These are phyloP conservation scores for Anthracocystis setariae DNA, from an alignment of 1,284 basidiomycete species.

Conservation along the genomic window DNA sequence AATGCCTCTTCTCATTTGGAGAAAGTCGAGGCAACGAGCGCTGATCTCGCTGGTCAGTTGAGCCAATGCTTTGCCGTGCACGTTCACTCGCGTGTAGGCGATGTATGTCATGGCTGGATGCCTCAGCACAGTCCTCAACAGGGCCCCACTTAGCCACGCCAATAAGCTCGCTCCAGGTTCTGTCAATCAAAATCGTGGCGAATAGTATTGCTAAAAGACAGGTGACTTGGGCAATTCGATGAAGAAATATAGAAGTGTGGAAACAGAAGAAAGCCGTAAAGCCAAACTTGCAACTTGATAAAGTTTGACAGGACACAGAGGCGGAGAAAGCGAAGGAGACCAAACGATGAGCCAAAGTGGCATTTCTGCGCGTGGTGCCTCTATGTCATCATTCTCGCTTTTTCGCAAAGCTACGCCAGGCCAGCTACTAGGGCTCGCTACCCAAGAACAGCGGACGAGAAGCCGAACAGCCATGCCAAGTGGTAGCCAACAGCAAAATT, in stretches of 20 bases:
- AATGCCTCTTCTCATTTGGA: too few relatives aligned
- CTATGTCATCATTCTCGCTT: too few relatives aligned
- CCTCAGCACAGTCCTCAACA: too few relatives aligned
- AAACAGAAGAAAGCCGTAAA: not conserved
- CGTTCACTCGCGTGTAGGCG: too few relatives aligned
- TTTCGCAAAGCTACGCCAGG: too few relatives aligned
- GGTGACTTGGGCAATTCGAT: constrained; percentile 6
- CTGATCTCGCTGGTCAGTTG: too few relatives aligned
- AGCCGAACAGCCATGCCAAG: not conserved
- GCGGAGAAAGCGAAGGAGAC: not conserved
- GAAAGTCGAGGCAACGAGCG: too few relatives aligned
- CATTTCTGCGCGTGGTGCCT: too few relatives aligned
- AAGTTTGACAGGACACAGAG: not conserved
- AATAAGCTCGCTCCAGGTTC: constrained; percentile 23
- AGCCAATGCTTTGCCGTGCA: too few relatives aligned
- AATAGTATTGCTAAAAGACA: constrained; percentile 20
- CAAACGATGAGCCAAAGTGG: constrained; percentile 9
- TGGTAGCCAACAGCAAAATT: not conserved
- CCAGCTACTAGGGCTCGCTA: not conserved
- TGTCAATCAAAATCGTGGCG: constrained; percentile 12
- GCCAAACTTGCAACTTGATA: not conserved
- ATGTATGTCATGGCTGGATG: too few relatives aligned
- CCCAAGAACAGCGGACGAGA: not conserved
- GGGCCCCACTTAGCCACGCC: too few relatives aligned
- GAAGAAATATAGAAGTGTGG: not conserved